Conservation (phyloP, 2,329 filamentous ascomycete species). For the Neocucurbitaria cava region DNA sequence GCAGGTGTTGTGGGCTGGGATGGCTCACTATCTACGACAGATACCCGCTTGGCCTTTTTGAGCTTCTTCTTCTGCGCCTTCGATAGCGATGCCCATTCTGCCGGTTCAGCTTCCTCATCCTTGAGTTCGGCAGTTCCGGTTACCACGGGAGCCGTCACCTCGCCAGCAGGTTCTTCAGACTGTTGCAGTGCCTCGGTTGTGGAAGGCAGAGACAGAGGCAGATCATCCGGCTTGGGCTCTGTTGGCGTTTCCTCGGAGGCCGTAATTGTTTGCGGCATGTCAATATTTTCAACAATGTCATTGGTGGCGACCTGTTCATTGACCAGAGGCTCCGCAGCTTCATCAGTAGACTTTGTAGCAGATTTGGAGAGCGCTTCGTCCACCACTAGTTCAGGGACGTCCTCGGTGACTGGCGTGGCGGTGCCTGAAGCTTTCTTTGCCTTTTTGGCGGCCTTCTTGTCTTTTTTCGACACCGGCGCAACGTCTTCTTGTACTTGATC, state of each 20-base stretch:
- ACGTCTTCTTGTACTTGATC: background rate
- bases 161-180: background rate
- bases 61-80: conserved; percentile 40
- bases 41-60: conserved; percentile 36
- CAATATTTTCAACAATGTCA: background rate
- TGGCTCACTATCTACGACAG: conserved; percentile 16
- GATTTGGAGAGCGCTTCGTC: background rate
- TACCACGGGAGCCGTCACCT: background rate
- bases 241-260: background rate
- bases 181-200: background rate
- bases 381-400: conserved; percentile 8
- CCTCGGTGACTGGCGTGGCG: conserved; percentile 4
- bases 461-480: conserved; percentile 14
- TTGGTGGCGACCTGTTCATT: background rate
- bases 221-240: conserved; percentile 8
- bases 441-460: conserved; percentile 23
- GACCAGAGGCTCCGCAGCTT: background rate
- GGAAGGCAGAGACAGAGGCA: conserved; percentile 6
- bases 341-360: background rate
- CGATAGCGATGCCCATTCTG: conserved; percentile 22
- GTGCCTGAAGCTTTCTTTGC: conserved; percentile 21
- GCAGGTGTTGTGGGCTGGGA: conserved; percentile 15
- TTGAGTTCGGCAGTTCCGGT: background rate
- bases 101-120: conserved; percentile 10
- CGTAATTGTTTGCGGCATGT: background rate